phyloP scores from a whole-genome alignment of 176 grass and related monocot species.

The Oryza punctata region DNA sequence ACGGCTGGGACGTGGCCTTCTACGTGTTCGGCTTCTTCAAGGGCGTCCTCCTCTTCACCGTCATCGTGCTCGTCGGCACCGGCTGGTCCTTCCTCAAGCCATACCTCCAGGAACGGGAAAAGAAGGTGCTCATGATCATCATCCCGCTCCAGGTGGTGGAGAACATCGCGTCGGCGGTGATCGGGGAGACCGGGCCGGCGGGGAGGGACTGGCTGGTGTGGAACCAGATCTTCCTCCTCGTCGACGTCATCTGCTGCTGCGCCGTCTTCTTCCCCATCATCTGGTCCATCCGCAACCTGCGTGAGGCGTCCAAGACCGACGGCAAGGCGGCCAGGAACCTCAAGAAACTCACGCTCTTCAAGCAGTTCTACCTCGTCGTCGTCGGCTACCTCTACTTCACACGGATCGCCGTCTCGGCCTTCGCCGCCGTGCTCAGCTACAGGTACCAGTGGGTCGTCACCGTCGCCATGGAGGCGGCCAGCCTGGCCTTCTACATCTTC shows the following conservation, averaged over 20 bases:
- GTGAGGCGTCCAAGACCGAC: constrained; percentile 71
- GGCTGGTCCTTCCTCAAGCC: constrained; percentile 79
- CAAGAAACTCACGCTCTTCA: constrained; percentile 76
- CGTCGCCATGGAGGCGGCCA: constrained; percentile 37
- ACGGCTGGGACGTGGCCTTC: constrained; percentile 76
- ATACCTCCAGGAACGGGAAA: constrained; percentile 70
- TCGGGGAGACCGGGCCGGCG: constrained; percentile 64
- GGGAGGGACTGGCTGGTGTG: constrained; percentile 54
- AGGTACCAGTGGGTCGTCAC: constrained; percentile 55
- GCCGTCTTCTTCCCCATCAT: constrained; percentile 71
- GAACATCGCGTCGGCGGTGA: constrained; percentile 62
- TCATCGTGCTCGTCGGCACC: constrained; percentile 75
- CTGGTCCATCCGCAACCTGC: constrained; percentile 67
- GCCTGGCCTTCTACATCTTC: constrained; percentile 55
- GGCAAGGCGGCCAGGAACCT: constrained; percentile 73
- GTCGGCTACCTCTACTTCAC: constrained; percentile 80
- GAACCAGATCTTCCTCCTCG: constrained; percentile 72
- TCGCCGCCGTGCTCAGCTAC: constrained; percentile 54
- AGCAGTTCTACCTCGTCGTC: constrained; percentile 65
- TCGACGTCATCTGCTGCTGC: constrained; percentile 64
- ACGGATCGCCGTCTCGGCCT: constrained; percentile 39
- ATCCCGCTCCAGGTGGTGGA: constrained; percentile 64
- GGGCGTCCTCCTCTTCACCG: constrained; percentile 65
- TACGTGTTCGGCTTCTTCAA: constrained; percentile 77
- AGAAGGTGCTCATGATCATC: constrained; percentile 65